phyloP scores from a whole-genome alignment of 306 rosid genomes.

The Trifolium pratense region DNA sequence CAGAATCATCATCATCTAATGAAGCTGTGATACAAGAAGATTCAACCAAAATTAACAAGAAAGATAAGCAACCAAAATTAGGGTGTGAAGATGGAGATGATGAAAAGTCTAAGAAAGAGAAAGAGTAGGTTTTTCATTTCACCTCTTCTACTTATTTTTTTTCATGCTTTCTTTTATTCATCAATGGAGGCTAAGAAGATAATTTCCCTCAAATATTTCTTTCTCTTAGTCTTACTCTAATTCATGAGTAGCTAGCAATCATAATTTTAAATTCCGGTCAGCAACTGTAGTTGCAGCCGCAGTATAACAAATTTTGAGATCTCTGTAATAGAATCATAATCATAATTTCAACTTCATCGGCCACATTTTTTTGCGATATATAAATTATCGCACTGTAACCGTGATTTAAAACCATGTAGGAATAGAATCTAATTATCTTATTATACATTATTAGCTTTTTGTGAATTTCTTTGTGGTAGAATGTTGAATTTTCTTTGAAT shows the following conservation, averaged over 20 bases:
- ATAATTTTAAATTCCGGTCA: not conserved
- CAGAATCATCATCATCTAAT: conserved; percentile 72
- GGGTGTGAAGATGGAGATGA: conserved; percentile 47
- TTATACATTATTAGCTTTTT: not conserved
- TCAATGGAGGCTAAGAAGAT: conserved; percentile 21
- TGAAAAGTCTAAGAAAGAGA: conserved; percentile 75
- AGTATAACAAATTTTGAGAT: too few relatives aligned
- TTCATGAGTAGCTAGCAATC: not conserved
- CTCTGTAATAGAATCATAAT: too few relatives aligned
- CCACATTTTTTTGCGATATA: too few relatives aligned
- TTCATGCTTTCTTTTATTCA: conserved; percentile 16
- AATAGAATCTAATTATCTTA: conserved; percentile 14
- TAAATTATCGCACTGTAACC: too few relatives aligned
- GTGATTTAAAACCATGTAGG: not conserved
- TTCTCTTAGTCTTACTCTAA: conserved; percentile 30
- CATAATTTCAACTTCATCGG: too few relatives aligned
- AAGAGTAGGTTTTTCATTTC: conserved; percentile 61
- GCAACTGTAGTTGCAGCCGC: not conserved
- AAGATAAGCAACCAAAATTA: conserved; percentile 57
- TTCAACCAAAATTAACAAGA: conserved; percentile 58
- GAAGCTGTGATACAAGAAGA: conserved; percentile 64
- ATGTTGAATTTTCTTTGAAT: conserved; percentile 36
- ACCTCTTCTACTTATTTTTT: not conserved
- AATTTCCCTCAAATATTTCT: not conserved
- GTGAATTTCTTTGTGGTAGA: conserved; percentile 22